Conservation (phyloP, 192 early-diverging fungal species). For the Phycomyces nitens region DNA sequence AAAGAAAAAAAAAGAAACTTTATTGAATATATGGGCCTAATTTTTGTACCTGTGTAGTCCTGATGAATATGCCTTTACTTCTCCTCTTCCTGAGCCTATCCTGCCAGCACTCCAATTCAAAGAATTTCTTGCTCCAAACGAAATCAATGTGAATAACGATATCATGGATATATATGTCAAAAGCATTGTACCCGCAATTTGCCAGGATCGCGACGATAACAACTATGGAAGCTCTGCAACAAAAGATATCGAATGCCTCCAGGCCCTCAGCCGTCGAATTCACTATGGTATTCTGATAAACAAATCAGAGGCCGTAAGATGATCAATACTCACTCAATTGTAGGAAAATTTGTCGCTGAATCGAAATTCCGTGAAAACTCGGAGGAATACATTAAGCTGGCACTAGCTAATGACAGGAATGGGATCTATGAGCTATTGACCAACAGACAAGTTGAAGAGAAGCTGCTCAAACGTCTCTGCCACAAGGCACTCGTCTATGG, state of each 20-base stretch:
- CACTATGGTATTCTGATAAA: constrained; percentile 71
- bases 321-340: background rate
- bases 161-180: constrained; percentile 81
- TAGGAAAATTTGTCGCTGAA: constrained; percentile 95
- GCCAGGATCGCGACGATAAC: constrained; percentile 69
- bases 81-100: constrained; percentile 77
- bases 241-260: constrained; percentile 88
- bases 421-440: constrained; percentile 85
- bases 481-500: constrained; percentile 93
- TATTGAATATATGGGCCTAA: too few species aligned
- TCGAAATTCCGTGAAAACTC: constrained; percentile 87
- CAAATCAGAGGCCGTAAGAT: background rate
- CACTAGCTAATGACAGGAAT: constrained; percentile 60
- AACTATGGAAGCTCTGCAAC: constrained; percentile 96
- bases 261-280: constrained; percentile 88
- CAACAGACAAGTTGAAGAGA: constrained; percentile 80
- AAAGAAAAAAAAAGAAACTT: background rate
- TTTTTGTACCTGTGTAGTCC: constrained; percentile 49
- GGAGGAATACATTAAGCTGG: constrained; percentile 35
- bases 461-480: constrained; percentile 75
- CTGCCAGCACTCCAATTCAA: constrained; percentile 83
- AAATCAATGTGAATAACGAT: constrained; percentile 84
- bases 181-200: constrained; percentile 78
- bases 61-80: constrained; percentile 94
- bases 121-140: constrained; percentile 64